These are phyloP conservation scores for Fraxinus albicans DNA, from an alignment of 305 asterid species.

Conservation along the genomic window DNA sequence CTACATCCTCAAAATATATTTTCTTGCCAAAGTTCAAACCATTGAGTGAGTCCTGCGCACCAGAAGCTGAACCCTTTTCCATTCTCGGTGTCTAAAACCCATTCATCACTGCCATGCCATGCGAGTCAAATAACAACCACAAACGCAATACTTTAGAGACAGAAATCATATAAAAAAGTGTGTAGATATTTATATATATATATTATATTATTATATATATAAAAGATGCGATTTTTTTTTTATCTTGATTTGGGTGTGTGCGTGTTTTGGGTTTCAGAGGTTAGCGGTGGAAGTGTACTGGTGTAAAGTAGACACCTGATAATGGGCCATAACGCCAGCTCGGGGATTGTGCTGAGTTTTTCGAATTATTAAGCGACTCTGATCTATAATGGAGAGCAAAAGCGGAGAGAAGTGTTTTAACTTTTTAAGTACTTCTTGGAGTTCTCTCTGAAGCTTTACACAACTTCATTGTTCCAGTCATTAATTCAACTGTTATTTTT, in stretches of 20 bases:
- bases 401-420: neutral
- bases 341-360: slow-evolving; percentile 12
- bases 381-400: slow-evolving; percentile 23
- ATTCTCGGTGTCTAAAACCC: slow-evolving; percentile 34
- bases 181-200: neutral
- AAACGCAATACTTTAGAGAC: neutral
- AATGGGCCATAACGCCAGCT: slow-evolving; percentile 38
- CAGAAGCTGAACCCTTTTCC: slow-evolving; percentile 42
- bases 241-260: neutral
- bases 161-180: neutral
- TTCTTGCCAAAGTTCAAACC: slow-evolving; percentile 50
- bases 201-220: neutral
- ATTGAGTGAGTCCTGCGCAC: slow-evolving; percentile 30
- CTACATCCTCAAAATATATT: slow-evolving; percentile 47
- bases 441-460: neutral
- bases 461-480: neutral
- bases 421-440: neutral
- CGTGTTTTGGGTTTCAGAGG: neutral
- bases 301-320: slow-evolving; percentile 34
- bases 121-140: slow-evolving; percentile 19
- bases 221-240: neutral
- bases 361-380: neutral
- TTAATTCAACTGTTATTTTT: neutral
- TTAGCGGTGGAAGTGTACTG: neutral
- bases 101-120: slow-evolving; percentile 27